Percentiles rank a stretch among this genome's conserved stretches.
phyloP scores from a whole-genome alignment of 768 basidiomycete genomes.

The Lentinula aciculospora region DNA sequence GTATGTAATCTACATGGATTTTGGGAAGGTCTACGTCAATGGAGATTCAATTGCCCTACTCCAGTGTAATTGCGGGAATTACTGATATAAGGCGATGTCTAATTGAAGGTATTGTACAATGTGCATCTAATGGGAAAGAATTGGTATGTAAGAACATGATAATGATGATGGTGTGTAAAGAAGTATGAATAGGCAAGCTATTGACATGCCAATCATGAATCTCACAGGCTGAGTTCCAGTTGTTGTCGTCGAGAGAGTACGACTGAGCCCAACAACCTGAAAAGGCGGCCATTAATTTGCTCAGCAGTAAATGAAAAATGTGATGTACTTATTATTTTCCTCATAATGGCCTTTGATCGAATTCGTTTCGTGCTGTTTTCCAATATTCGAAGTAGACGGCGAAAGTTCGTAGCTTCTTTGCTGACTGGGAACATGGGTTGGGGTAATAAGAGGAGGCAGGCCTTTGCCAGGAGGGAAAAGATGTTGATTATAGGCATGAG shows the following conservation, averaged over 20 bases:
- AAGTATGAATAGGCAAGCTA: not conserved
- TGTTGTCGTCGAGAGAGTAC: slow-evolving; percentile 57
- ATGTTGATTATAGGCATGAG: not conserved
- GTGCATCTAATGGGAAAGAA: not conserved
- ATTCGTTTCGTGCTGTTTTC: slow-evolving; percentile 29
- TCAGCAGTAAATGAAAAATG: not conserved
- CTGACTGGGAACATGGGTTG: not conserved
- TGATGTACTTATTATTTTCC: slow-evolving; percentile 50
- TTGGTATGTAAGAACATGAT: not conserved
- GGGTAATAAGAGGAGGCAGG: not conserved
- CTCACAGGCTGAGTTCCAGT: slow-evolving; percentile 11
- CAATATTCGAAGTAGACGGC: not conserved
- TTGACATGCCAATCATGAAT: no score
- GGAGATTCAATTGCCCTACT: no score
- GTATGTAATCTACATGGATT: not conserved
- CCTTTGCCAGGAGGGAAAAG: not conserved
- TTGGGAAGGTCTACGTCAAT: not conserved
- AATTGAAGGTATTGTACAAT: not conserved
- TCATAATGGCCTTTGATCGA: slow-evolving; percentile 58
- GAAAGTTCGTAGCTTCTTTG: not conserved
- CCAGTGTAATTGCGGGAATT: no score
- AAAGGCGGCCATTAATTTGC: not conserved
- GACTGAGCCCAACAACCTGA: slow-evolving; percentile 56
- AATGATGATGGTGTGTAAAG: not conserved
- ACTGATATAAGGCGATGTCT: not conserved